These are phyloP conservation scores for Fusarium solani-melongenae DNA, from an alignment of 2,329 filamentous ascomycete genomes.

Conservation along the genomic window DNA sequence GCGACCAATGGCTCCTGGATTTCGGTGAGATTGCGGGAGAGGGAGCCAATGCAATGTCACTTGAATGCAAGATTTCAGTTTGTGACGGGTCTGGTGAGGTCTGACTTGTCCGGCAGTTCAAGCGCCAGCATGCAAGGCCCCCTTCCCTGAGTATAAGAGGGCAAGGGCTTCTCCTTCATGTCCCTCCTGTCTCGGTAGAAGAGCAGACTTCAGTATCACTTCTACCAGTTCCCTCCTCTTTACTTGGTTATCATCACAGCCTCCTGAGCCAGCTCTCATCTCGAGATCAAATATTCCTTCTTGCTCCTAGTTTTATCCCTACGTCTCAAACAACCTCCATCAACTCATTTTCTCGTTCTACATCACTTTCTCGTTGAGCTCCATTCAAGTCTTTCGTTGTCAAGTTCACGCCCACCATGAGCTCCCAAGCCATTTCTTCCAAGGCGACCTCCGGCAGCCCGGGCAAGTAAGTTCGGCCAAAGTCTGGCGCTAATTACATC, in stretches of 20 bases:
- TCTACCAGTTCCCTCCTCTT: too few species aligned
- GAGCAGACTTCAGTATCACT: too few species aligned
- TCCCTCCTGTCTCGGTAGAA: too few species aligned
- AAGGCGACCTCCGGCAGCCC: neutral
- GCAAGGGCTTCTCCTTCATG: too few species aligned
- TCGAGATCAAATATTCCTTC: neutral
- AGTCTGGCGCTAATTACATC: neutral
- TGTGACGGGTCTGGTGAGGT: too few species aligned
- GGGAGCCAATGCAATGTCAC: too few species aligned
- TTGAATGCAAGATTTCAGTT: too few species aligned
- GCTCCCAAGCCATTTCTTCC: neutral
- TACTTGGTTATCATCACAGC: neutral
- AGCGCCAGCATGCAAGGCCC: too few species aligned
- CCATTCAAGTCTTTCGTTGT: neutral
- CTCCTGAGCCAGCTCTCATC: neutral
- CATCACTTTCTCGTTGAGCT: neutral
- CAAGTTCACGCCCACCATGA: neutral
- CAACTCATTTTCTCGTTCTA: neutral
- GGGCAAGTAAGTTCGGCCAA: neutral
- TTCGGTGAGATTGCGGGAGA: too few species aligned
- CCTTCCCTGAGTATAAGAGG: too few species aligned
- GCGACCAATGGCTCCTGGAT: too few species aligned
- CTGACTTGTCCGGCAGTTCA: too few species aligned
- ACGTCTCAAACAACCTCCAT: neutral
- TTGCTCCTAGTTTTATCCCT: neutral